Evolutionary conservation across 1,284 basidiomycete species (phyloP).

Genomic region (Stereum hirsutum): DNA sequence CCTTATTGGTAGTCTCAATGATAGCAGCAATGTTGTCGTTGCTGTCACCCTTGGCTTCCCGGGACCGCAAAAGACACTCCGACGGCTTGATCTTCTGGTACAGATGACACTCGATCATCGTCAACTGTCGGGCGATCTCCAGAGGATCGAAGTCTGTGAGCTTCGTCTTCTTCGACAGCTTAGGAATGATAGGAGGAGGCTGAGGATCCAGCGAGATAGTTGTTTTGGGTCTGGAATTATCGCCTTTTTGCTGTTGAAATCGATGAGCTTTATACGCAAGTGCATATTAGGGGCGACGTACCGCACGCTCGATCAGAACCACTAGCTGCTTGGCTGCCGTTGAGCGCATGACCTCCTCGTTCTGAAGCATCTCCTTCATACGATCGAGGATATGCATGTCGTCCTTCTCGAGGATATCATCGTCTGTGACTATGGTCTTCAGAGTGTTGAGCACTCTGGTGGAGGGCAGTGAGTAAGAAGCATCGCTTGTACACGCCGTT

Average conservation of each 20-base stretch:
- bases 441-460: conserved; percentile 75
- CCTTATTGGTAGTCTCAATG: conserved; percentile 89
- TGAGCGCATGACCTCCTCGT: conserved; percentile 54
- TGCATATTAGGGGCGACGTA: conserved; percentile 32
- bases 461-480: conserved; percentile 3
- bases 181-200: conserved; percentile 74
- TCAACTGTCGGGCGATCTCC: conserved; percentile 91
- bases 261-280: conserved; percentile 8
- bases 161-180: conserved; percentile 68
- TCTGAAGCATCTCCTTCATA: conserved; percentile 70
- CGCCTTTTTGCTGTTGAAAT: conserved; percentile 40
- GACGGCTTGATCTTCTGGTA: conserved; percentile 87
- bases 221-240: conserved; percentile 44
- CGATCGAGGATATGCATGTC: conserved; percentile 70
- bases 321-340: conserved; percentile 69
- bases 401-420: conserved; percentile 75
- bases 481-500: not conserved
- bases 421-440: conserved; percentile 74
- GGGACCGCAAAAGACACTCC: conserved; percentile 82
- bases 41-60: conserved; percentile 66
- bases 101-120: conserved; percentile 83
- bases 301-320: conserved; percentile 67
- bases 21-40: conserved; percentile 83
- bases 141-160: conserved; percentile 84
- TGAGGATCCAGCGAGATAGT: conserved; percentile 34